Conservation (phyloP, 2,329 filamentous ascomycete species). For the Diaporthe sp. region DNA sequence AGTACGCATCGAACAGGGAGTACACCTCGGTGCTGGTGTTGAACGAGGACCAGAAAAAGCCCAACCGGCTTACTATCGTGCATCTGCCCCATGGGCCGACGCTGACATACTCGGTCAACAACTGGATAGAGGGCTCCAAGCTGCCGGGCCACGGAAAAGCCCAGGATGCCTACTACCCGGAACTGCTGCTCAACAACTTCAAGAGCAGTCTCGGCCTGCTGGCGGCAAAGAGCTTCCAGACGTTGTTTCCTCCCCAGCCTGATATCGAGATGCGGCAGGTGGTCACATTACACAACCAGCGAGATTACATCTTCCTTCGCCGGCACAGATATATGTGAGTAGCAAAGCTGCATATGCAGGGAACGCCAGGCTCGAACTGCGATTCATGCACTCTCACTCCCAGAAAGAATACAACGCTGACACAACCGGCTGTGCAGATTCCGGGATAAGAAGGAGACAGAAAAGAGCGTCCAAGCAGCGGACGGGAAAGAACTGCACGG, state of each 20-base stretch:
- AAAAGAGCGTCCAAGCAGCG: conserved; percentile 86
- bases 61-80: conserved; percentile 67
- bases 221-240: conserved; percentile 87
- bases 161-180: conserved; percentile 86
- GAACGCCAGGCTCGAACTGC: no score
- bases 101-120: conserved; percentile 91
- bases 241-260: conserved; percentile 83
- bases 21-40: conserved; percentile 89
- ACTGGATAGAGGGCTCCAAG: conserved; percentile 90
- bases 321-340: conserved; percentile 54
- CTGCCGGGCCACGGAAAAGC: conserved; percentile 90
- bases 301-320: conserved; percentile 95
- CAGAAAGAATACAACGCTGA: not conserved
- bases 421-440: conserved; percentile 61
- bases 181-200: conserved; percentile 94
- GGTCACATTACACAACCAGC: conserved; percentile 92
- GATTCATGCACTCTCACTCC: not conserved
- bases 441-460: conserved; percentile 86
- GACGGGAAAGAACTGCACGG: conserved; percentile 89
- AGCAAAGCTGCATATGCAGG: not conserved
- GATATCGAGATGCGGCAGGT: conserved; percentile 91
- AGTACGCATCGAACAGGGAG: conserved; percentile 84
- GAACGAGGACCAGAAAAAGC: conserved; percentile 90
- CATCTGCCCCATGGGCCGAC: conserved; percentile 81
- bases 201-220: conserved; percentile 91